Base-by-base conservation (phyloP, 148 eudicot species). In the Polygonum aviculare region DNA sequence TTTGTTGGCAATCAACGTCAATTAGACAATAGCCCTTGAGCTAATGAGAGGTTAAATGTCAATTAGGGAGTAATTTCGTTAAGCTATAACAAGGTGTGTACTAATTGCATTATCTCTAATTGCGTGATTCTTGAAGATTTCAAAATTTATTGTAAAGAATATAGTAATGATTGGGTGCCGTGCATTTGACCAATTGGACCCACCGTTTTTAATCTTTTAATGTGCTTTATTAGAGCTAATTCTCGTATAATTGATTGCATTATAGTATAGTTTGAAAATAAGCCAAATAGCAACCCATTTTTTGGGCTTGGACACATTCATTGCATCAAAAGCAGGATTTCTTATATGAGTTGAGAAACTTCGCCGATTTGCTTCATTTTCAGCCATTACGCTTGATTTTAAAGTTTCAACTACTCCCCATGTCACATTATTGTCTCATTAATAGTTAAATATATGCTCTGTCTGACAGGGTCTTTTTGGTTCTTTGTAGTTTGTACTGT, bases 101-200 rank as follows among this genome's bases (percentile, higher is more conserved):
- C 52, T 49, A 49, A 49, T 49, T 49, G 26, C 26, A 55, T 26
- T 26, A 26, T 26, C 31, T 26, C 31, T 26, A 26, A 26, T 26
- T 31, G 69, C 69, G 69, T 62, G 69, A 14, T 67, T 67, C 0
- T 10, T 67, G 21, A 16, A 67, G 38, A 38, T 38, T 36, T 35
- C 21, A 67, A 26, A 26, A 35, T 35, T 35, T 36, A 67, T 15
- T 35, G 44, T 67, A 38, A 31, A 60, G 22, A n/a, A 15, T 54
- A n/a, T 7, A 54, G 19, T 18, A 52, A 54, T 54, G 69, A 60
- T 60, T 31, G 38, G 26, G 11, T 36, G 16, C 72, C 45, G 38
- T 67, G 72, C 72, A 36, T 67, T 67, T 16, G 45, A 67, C 72
- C 72, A 67, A 67, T 16, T 67, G 45, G 72, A 67, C 72, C 72